A percentile compares a stretch with the other conserved stretches of the same genome.
Evolutionary conservation across 2,329 filamentous ascomycete species (phyloP).

Genomic region (Aspergillus flavus): DNA sequence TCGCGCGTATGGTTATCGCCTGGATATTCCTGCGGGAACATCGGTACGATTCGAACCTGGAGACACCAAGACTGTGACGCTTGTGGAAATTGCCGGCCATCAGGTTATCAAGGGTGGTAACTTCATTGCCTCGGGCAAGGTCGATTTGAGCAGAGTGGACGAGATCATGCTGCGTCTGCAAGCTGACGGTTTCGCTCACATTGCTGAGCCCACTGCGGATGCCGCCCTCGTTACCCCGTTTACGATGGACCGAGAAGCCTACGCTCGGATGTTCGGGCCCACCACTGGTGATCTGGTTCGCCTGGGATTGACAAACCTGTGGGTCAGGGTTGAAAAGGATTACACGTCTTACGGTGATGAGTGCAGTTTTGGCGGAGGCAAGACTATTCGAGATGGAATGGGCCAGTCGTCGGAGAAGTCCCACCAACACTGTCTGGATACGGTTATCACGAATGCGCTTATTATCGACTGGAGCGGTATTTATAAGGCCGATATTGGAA

Average conservation of each 20-base stretch:
- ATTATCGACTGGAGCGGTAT: constrained; percentile 91
- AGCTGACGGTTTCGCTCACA: constrained; percentile 76
- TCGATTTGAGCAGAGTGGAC: constrained; percentile 65
- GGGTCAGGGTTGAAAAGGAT: constrained; percentile 88
- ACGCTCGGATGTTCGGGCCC: constrained; percentile 88
- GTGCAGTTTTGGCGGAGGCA: constrained; percentile 92
- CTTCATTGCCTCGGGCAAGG: constrained; percentile 69
- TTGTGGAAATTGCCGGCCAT: constrained; percentile 85
- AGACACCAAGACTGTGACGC: constrained; percentile 83
- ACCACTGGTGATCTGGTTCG: constrained; percentile 85
- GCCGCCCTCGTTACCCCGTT: constrained; percentile 61
- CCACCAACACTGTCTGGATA: constrained; percentile 74
- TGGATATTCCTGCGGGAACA: constrained; percentile 89
- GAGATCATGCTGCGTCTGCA: constrained; percentile 70
- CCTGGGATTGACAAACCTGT: constrained; percentile 81
- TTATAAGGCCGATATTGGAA: constrained; percentile 94
- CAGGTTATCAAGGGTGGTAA: constrained; percentile 85
- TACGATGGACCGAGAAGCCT: constrained; percentile 75
- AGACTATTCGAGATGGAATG: constrained; percentile 93
- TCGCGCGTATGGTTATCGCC: constrained; percentile 77
- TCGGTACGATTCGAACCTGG: constrained; percentile 93
- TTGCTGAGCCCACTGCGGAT: constrained; percentile 65
- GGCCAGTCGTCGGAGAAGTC: constrained; percentile 80
- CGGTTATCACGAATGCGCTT: constrained; percentile 86
- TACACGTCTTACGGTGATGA: constrained; percentile 86